Evolutionary conservation across 352 stramenopile species (phyloP).

Genomic region (Thraustochytrium sp.): DNA sequence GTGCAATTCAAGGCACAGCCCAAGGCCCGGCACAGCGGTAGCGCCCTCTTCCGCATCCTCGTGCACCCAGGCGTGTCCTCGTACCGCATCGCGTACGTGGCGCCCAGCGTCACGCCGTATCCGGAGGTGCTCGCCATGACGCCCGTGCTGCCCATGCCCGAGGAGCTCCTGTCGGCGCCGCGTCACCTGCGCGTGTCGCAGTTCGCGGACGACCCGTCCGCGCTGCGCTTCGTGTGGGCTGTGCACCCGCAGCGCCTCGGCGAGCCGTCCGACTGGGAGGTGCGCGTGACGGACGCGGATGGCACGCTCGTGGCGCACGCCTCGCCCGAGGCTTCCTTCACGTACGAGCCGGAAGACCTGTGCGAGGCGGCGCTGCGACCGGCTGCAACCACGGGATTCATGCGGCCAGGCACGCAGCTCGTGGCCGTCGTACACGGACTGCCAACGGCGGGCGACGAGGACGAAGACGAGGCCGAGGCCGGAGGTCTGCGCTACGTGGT

Average conservation of each 20-base stretch:
- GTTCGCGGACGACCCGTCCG: background rate
- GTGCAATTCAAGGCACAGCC: background rate
- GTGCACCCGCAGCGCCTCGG: background rate
- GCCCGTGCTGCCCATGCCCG: background rate
- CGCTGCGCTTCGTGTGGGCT: constrained; percentile 14
- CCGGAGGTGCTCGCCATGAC: constrained; percentile 22
- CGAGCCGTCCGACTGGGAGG: background rate
- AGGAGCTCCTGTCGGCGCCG: background rate
- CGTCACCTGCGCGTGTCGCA: background rate
- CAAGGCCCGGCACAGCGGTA: background rate
- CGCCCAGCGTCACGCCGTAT: background rate
- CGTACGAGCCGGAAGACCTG: background rate
- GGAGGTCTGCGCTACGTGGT: background rate
- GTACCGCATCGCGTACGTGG: constrained; percentile 18
- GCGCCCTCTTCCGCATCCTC: background rate
- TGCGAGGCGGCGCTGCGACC: background rate
- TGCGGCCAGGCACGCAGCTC: background rate
- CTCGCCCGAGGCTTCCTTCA: background rate
- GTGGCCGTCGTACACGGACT: background rate
- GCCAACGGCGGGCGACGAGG: background rate
- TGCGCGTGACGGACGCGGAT: background rate
- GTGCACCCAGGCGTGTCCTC: background rate
- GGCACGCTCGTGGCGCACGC: background rate
- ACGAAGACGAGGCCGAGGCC: no score
- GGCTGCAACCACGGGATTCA: background rate